Evolutionary conservation across 2,329 filamentous ascomycete species (phyloP), one percentile per base, ranked within the genome.

Genomic region (Aspergillus caelatus): DNA sequence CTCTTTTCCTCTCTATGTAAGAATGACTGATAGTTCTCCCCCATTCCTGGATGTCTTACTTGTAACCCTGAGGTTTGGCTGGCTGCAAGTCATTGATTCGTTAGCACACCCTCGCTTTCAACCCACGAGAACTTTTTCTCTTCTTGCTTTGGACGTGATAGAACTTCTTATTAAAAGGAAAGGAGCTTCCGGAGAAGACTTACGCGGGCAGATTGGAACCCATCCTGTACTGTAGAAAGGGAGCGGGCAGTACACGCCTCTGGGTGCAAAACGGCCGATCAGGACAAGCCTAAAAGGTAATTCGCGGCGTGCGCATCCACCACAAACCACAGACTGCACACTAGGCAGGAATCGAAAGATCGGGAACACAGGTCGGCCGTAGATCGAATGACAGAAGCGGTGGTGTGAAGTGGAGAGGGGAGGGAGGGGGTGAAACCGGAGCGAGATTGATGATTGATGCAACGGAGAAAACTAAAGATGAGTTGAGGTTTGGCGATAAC

Each of bases 21-120:
- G 55, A 58, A 52, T 36, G 21, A 43, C 43, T 30, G 48, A 26
- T 16, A 46, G 11, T 26, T 48, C 5, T 39, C 6, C 32, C 21
- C 46, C 26, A 45, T 41, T 19, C 50, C 19, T 12, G 11, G 23
- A 46, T 39, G 60, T 68, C 81, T 76, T 87, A 97, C 94, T 97
- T 74, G 94, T 97, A 71, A 98, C 88, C 81, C 94, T 89, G 76
- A 98, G 85, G 82, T 97, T 98, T 75, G 92, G 88, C 82, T 90
- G 88, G 79, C 90, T 92, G 73, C 55, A 71, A 65, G 61, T 65
- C 62, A 57, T 57, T 39, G 36, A 63, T 45, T 60, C 50, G 67
- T 73, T 64, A 75, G 71, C 66, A 68, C 30, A 5, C 34, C 14
- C 30, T 39, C 12, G 3, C 19, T 23, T 7, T 28, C 21, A 58